These are phyloP conservation scores for Limnomonas spitsbergensis DNA, from an alignment of 139 green algal genomes.

Conservation along the genomic window DNA sequence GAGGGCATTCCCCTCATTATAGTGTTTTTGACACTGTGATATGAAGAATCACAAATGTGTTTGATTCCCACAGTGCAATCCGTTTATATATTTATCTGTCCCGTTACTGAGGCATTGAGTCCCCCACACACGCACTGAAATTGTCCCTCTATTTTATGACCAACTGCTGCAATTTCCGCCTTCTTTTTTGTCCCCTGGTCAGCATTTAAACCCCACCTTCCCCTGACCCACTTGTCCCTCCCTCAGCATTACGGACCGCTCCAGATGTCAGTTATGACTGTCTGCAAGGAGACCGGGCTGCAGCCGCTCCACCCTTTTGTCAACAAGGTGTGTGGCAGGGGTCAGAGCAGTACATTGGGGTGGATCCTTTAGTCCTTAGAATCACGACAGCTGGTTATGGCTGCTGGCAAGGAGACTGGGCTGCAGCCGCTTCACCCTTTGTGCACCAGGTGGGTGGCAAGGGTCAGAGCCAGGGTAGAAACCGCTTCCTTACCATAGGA, in stretches of 20 bases:
- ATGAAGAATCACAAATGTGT: no score
- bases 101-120: no score
- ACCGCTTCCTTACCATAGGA: no score
- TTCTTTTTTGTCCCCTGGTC: no score
- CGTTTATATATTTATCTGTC: no score
- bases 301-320: conserved; percentile 36
- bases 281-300: conserved; percentile 7
- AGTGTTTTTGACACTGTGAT: not conserved
- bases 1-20: no score
- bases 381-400: not conserved
- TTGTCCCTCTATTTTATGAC: no score
- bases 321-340: conserved; percentile 56
- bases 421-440: conserved; percentile 29
- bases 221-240: not conserved
- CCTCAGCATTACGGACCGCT: not conserved
- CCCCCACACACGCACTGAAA: no score
- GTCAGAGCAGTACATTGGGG: no score
- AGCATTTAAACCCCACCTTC: not conserved
- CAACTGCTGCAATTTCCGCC: no score
- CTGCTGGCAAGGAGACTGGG: not conserved
- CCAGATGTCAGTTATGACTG: not conserved
- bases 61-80: no score
- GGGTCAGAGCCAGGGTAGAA: no score
- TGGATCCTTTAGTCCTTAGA: not conserved
- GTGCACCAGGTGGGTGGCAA: conserved; percentile 54